These are phyloP conservation scores for Dictyostelium purpureum DNA, from an alignment of 78 protist genomes.

Conservation along the genomic window DNA sequence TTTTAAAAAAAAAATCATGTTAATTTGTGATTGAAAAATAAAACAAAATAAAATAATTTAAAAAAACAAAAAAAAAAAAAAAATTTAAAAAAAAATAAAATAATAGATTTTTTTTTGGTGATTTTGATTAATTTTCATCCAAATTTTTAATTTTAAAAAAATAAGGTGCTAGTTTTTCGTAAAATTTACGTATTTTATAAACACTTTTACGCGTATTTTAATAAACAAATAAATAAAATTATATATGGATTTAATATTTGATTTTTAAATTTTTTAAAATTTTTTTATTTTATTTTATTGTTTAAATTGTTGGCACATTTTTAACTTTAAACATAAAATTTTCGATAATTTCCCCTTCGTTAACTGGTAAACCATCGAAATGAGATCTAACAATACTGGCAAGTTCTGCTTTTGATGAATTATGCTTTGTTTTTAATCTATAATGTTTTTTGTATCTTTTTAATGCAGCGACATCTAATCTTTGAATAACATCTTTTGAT, in stretches of 20 bases:
- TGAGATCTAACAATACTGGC: slow-evolving; percentile 55
- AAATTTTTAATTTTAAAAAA: no score
- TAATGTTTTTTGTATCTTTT: slow-evolving; percentile 75
- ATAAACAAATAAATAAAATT: no score
- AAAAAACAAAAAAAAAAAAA: not conserved
- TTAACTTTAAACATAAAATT: slow-evolving; percentile 65
- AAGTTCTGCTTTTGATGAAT: slow-evolving; percentile 62
- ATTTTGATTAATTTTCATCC: not conserved
- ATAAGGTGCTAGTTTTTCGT: no score
- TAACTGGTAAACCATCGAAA: slow-evolving; percentile 60
- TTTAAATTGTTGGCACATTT: not conserved
- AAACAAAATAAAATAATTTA: no score
- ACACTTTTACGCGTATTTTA: no score
- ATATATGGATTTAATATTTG: not conserved
- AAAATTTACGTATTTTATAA: no score
- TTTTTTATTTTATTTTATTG: not conserved
- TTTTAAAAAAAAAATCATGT: no score
- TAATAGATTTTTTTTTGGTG: not conserved
- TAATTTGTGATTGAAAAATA: no score
- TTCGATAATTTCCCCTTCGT: slow-evolving; percentile 67
- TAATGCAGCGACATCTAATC: slow-evolving; percentile 57
- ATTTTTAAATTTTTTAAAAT: not conserved
- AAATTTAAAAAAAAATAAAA: not conserved
- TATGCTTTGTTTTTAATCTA: slow-evolving; percentile 63
- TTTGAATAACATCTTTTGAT: slow-evolving; percentile 70